These are phyloP conservation scores for Aspergillus fijiensis DNA, from an alignment of 2,329 filamentous ascomycete species.

Conservation along the genomic window DNA sequence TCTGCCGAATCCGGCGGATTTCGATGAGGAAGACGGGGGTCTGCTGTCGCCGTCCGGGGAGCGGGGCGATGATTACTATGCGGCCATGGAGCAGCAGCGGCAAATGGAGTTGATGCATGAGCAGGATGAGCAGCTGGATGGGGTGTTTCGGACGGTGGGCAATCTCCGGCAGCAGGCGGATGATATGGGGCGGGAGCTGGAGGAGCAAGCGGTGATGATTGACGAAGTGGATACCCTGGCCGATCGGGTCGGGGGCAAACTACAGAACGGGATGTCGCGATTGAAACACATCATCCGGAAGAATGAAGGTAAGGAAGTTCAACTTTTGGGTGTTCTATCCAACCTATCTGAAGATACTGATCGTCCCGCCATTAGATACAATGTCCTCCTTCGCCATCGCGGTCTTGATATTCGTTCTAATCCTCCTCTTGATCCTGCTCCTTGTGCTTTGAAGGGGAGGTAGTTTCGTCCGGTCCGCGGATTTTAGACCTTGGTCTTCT, in stretches of 20 bases:
- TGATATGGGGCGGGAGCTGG: constrained; percentile 93
- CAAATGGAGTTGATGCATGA: constrained; percentile 91
- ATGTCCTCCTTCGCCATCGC: constrained; percentile 89
- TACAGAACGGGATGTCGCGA: constrained; percentile 84
- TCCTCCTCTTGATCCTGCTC: constrained; percentile 80
- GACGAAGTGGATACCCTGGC: constrained; percentile 80
- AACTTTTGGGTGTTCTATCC: constrained; percentile 8
- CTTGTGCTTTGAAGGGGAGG: constrained; percentile 48
- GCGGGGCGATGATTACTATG: constrained; percentile 63
- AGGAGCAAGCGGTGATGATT: constrained; percentile 89
- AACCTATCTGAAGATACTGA: constrained; percentile 11
- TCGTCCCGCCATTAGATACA: constrained; percentile 50
- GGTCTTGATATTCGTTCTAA: constrained; percentile 81
- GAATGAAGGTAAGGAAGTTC: constrained; percentile 75
- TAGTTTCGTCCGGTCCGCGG: constrained; percentile 13
- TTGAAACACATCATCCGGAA: constrained; percentile 78
- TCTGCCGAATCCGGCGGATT: constrained; percentile 59
- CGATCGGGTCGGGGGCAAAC: constrained; percentile 80
- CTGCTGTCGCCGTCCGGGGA: constrained; percentile 39
- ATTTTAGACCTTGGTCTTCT: constrained; percentile 41
- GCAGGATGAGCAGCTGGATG: constrained; percentile 89
- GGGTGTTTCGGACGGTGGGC: constrained; percentile 88
- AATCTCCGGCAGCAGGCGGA: constrained; percentile 87
- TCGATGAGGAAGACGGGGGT: constrained; percentile 39
- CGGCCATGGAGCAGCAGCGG: constrained; percentile 84